phyloP scores from a whole-genome alignment of 495 filamentous ascomycete genomes.

The Amniculicola lignicola region DNA sequence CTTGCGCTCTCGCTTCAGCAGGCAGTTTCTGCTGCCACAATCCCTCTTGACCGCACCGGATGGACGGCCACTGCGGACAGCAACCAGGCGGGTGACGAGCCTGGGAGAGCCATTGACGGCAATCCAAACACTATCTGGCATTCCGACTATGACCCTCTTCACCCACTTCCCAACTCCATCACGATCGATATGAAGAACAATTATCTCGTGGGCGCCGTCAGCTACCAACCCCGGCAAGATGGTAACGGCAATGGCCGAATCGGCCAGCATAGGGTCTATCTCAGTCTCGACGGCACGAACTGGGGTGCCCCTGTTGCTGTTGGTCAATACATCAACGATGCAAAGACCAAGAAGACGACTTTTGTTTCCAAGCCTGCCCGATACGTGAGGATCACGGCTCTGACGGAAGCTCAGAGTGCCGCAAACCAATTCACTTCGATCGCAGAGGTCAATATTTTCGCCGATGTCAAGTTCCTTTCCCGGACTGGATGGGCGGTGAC shows the following conservation, averaged over 20 bases:
- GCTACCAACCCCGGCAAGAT: constrained; percentile 39
- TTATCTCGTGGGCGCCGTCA: constrained; percentile 35
- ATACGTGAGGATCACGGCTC: constrained; percentile 25
- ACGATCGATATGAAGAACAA: constrained; percentile 41
- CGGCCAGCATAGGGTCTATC: constrained; percentile 42
- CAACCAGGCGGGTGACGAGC: constrained; percentile 31
- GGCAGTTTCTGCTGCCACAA: constrained; percentile 10
- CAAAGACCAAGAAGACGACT: constrained; percentile 9
- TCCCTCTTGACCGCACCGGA: constrained; percentile 37
- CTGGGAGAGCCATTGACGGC: constrained; percentile 35
- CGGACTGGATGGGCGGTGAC: constrained; percentile 12
- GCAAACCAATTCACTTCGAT: constrained; percentile 4
- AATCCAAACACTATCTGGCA: constrained; percentile 37
- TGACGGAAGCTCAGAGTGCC: constrained; percentile 13
- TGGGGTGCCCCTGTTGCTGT: constrained; percentile 26
- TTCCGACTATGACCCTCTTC: constrained; percentile 32
- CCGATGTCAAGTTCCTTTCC: not conserved
- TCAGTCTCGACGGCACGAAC: constrained; percentile 43
- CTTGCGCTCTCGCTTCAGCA: not conserved
- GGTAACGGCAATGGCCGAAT: constrained; percentile 41
- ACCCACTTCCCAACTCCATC: constrained; percentile 37
- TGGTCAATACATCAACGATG: constrained; percentile 13
- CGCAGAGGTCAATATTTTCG: constrained; percentile 26
- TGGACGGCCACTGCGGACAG: constrained; percentile 37
- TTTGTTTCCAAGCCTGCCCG: constrained; percentile 15